Evolutionary conservation across 495 filamentous ascomycete genomes (phyloP).

Genomic region (Daldinia loculata): DNA sequence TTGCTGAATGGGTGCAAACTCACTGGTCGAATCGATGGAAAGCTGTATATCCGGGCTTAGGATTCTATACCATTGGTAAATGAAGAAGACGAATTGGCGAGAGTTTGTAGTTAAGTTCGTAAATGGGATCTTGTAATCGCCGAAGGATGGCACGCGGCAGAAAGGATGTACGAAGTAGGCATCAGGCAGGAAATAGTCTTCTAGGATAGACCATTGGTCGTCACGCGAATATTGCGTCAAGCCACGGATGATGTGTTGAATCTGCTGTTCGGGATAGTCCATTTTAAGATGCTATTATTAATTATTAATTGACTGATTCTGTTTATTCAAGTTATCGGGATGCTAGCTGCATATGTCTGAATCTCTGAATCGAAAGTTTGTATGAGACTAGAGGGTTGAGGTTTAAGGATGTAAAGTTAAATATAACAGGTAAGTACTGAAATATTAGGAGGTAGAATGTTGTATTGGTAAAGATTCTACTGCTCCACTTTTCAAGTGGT

Average conservation of each 20-base stretch:
- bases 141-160: conserved; percentile 73
- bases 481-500: no score
- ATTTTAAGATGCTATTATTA: conserved; percentile 17
- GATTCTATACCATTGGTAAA: conserved; percentile 90
- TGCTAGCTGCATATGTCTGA: background rate
- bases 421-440: no score
- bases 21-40: conserved; percentile 74
- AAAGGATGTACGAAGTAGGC: conserved; percentile 83
- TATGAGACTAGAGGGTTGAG: background rate
- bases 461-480: no score
- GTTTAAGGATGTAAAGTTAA: conserved; percentile 4
- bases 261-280: conserved; percentile 45
- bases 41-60: conserved; percentile 77
- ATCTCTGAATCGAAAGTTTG: background rate
- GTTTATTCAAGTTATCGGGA: background rate
- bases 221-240: conserved; percentile 71
- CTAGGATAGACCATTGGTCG: conserved; percentile 68
- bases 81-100: conserved; percentile 67
- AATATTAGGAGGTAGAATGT: no score
- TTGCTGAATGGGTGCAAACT: conserved; percentile 23
- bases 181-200: conserved; percentile 73
- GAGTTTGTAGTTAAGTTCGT: conserved; percentile 59
- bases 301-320: background rate
- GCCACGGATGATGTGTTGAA: conserved; percentile 68
- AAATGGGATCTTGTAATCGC: conserved; percentile 51